Percentiles rank a stretch among this genome's conserved stretches.
These are phyloP conservation scores for Purshia tridentata DNA, from an alignment of 306 rosid species.

Conservation along the genomic window DNA sequence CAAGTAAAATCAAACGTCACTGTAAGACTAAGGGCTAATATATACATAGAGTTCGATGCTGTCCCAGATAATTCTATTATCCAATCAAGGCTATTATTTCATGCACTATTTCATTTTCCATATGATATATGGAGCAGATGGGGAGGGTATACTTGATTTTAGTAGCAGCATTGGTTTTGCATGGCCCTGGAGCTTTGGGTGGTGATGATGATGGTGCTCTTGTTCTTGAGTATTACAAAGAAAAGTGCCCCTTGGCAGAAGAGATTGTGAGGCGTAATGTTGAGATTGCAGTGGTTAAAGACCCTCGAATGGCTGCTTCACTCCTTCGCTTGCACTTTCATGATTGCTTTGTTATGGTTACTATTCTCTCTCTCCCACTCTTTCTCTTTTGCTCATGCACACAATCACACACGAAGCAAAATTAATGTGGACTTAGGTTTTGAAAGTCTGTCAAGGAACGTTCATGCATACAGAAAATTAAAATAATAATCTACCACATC, in stretches of 20 bases:
- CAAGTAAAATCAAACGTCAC: constrained; percentile 28
- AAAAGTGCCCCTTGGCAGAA: constrained; percentile 69
- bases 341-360: constrained; percentile 89
- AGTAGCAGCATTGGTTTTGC: constrained; percentile 26
- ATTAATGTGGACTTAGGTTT: too few species aligned
- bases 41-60: not conserved
- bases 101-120: constrained; percentile 16
- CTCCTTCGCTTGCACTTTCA: constrained; percentile 91
- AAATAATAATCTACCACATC: too few species aligned
- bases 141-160: constrained; percentile 23
- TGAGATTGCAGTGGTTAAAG: constrained; percentile 51
- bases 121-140: constrained; percentile 33
- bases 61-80: not conserved
- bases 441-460: too few species aligned
- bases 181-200: constrained; percentile 22
- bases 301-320: constrained; percentile 86
- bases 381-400: too few species aligned
- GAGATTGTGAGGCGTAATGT: constrained; percentile 62
- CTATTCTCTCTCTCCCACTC: not conserved
- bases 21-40: not conserved
- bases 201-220: constrained; percentile 32
- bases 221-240: constrained; percentile 59
- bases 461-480: too few species aligned
- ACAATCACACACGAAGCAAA: not conserved
- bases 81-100: not conserved